Evolutionary conservation across 1,284 basidiomycete species (phyloP).

Genomic region (Apiotrichum montevideense): DNA sequence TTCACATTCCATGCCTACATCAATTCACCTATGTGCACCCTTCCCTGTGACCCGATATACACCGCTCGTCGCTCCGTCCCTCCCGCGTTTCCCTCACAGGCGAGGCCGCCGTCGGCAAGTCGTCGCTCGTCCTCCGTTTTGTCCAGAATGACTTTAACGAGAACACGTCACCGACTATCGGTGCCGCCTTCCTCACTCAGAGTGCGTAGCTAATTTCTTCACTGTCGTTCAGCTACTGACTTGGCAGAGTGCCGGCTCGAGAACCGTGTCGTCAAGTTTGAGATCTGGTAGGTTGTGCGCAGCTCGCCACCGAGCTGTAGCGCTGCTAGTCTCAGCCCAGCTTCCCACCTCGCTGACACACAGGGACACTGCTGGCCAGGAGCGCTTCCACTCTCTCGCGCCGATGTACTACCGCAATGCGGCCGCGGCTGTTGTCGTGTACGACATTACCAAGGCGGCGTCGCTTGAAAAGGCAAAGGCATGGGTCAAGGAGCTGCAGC

Average conservation of each 20-base stretch:
- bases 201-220: slow-evolving; percentile 20
- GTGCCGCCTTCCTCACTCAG: slow-evolving; percentile 67
- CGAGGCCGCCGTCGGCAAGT: slow-evolving; percentile 98
- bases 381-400: slow-evolving; percentile 48
- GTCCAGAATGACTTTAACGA: slow-evolving; percentile 54
- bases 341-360: neutral
- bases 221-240: slow-evolving; percentile 14
- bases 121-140: slow-evolving; percentile 96
- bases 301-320: neutral
- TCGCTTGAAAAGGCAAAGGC: slow-evolving; percentile 99
- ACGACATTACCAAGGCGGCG: slow-evolving; percentile 79
- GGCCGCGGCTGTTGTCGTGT: slow-evolving; percentile 90
- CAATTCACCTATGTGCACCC: too few relatives aligned
- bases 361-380: slow-evolving; percentile 48
- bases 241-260: slow-evolving; percentile 46
- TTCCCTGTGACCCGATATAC: too few relatives aligned
- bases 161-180: slow-evolving; percentile 74
- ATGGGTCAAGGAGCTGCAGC: slow-evolving; percentile 99
- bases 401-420: slow-evolving; percentile 99
- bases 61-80: too few relatives aligned
- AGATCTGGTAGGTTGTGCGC: slow-evolving; percentile 43
- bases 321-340: neutral
- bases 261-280: slow-evolving; percentile 49
- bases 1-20: too few relatives aligned
- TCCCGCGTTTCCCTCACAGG: slow-evolving; percentile 52